phyloP scores from a whole-genome alignment of 2,329 filamentous ascomycete genomes.

The Botrytis hyacinthi region DNA sequence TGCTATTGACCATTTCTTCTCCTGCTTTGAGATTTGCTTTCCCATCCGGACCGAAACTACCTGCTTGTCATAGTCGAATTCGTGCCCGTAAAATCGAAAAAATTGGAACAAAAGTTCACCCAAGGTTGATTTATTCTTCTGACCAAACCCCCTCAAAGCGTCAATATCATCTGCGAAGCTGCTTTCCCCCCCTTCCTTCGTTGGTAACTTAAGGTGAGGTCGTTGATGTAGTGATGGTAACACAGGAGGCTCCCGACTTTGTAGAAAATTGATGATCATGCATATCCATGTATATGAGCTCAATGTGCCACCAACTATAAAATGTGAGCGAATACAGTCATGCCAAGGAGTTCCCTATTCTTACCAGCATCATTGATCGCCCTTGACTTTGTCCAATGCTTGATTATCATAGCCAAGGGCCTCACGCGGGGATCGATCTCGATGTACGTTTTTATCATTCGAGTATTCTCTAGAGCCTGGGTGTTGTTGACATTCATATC shows the following conservation, averaged over 20 bases:
- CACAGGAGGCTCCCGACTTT: constrained; percentile 79
- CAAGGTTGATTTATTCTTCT: constrained; percentile 75
- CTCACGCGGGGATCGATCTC: constrained; percentile 88
- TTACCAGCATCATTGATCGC: constrained; percentile 95
- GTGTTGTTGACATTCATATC: constrained; percentile 99
- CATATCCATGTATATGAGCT: constrained; percentile 99
- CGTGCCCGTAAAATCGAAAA: constrained; percentile 91
- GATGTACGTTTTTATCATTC: constrained; percentile 97
- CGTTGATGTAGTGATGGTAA: constrained; percentile 81
- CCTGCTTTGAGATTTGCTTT: constrained; percentile 72
- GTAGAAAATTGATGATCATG: constrained; percentile 93
- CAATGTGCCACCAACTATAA: constrained; percentile 80
- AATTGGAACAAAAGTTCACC: constrained; percentile 92
- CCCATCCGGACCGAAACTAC: constrained; percentile 85
- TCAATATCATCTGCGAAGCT: constrained; percentile 86
- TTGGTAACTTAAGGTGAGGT: constrained; percentile 58
- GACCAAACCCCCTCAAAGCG: constrained; percentile 70
- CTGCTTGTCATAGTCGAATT: constrained; percentile 82
- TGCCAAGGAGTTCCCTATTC: constrained; percentile 45
- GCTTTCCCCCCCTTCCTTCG: constrained; percentile 64
- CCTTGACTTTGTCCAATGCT: constrained; percentile 92
- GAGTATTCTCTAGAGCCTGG: constrained; percentile 88
- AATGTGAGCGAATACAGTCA: constrained; percentile 25
- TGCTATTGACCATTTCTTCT: constrained; percentile 82
- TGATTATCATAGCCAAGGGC: constrained; percentile 92